Evolutionary conservation across 2,329 filamentous ascomycete species (phyloP).

Genomic region (Botrytis hyacinthi): DNA sequence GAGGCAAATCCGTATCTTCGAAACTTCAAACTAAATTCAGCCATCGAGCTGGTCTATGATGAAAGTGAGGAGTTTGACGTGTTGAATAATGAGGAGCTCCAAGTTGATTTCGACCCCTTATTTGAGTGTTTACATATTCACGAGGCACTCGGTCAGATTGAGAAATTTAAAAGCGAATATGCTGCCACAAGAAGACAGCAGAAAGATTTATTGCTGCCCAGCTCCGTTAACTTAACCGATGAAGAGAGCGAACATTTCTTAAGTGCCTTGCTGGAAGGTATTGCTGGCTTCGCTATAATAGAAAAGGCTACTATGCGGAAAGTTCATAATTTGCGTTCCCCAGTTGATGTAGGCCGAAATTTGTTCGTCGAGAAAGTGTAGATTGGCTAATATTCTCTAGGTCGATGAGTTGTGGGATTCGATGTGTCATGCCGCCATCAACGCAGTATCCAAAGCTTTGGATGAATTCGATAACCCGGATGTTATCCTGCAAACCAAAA

Average conservation of each 20-base stretch:
- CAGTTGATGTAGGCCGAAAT: slow-evolving; percentile 65
- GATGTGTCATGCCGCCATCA: slow-evolving; percentile 86
- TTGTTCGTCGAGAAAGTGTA: neutral
- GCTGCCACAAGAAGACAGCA: slow-evolving; percentile 86
- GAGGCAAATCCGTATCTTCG: slow-evolving; percentile 59
- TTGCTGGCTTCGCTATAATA: slow-evolving; percentile 94
- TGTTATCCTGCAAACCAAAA: slow-evolving; percentile 89
- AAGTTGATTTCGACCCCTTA: slow-evolving; percentile 90
- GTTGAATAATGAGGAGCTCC: slow-evolving; percentile 89
- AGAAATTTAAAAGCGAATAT: slow-evolving; percentile 88
- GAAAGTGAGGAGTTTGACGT: slow-evolving; percentile 96
- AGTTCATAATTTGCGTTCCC: slow-evolving; percentile 76
- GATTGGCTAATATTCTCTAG: slow-evolving; percentile 44
- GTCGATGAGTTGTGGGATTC: slow-evolving; percentile 99
- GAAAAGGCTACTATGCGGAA: slow-evolving; percentile 91
- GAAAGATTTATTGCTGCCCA: slow-evolving; percentile 84
- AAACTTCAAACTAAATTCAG: slow-evolving; percentile 90
- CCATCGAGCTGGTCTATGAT: slow-evolving; percentile 92
- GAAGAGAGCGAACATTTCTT: slow-evolving; percentile 79
- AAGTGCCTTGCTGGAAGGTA: slow-evolving; percentile 89
- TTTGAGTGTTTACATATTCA: slow-evolving; percentile 97
- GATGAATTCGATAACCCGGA: slow-evolving; percentile 83
- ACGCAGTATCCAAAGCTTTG: slow-evolving; percentile 76
- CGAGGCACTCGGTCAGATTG: slow-evolving; percentile 86
- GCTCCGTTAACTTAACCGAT: slow-evolving; percentile 70